Percentiles rank a stretch among this genome's conserved stretches.
These are phyloP conservation scores for Cladosporium sp. DNA, from an alignment of 2,329 filamentous ascomycete genomes.

Conservation along the genomic window DNA sequence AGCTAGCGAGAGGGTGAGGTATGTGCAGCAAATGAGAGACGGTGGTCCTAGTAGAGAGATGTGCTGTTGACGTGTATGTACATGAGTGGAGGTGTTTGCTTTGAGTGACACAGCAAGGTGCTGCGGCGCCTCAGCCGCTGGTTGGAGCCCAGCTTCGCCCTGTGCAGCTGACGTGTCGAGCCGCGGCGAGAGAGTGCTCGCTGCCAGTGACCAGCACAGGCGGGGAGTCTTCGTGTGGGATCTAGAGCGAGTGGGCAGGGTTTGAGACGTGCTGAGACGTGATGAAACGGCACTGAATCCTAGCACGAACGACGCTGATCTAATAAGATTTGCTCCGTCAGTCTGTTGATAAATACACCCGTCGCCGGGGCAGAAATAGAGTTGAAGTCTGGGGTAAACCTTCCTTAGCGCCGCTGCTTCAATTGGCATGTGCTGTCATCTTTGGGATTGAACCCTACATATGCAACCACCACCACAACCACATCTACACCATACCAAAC, in stretches of 20 bases:
- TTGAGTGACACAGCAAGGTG: neutral
- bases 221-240: neutral
- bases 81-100: neutral
- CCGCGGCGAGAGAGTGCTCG: neutral
- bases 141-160: neutral
- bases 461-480: no score
- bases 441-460: neutral
- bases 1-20: neutral
- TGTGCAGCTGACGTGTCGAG: conserved; percentile 7
- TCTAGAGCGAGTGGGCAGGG: neutral
- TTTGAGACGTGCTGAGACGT: conserved; percentile 7
- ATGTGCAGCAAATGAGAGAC: neutral
- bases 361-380: neutral
- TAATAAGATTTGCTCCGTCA: neutral
- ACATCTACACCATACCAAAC: no score
- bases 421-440: conserved; percentile 7
- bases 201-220: no score
- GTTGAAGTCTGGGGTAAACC: neutral
- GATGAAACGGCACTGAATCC: neutral
- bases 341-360: neutral
- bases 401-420: neutral
- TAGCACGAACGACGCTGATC: neutral
- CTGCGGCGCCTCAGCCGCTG: conserved; percentile 2
- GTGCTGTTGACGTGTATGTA: neutral
- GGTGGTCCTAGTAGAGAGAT: neutral